Evolutionary conservation across 2,329 filamentous ascomycete species (phyloP), one percentile per base, ranked within the genome.

Genomic region (Phialocephala sp.): DNA sequence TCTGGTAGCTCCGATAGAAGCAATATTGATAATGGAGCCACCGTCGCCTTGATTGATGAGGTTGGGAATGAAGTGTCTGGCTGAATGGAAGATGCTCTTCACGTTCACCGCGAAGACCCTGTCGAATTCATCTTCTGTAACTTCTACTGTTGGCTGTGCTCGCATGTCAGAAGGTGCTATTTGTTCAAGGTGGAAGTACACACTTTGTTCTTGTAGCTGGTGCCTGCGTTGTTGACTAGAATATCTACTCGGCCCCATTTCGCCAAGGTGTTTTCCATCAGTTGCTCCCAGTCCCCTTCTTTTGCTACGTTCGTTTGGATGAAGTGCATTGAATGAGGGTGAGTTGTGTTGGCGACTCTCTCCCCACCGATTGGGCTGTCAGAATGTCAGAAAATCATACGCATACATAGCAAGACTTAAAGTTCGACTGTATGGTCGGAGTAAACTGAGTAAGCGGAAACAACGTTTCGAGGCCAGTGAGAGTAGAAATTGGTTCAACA

Each of bases 91-190:
- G 55, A 91, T 82, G 2, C 85, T 84, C 77, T 89, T 90, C 67
- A 91, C 87, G 69, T 92, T 91, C 66, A 91, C 87, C 62, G 84
- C 83, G 75, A 91, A 89, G 43, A 89, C 85, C 55, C 83, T 80
- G 70, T 91, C 87, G 66, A 89, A 91, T 57, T 91, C 89, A 4
- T 81, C 80, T 61, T 90, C 87, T 0, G 87, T 89, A 2, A 91
- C 89, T 0, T 87, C 81, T 35, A 83, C 77, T 0, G 88, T 90
- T 0, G 87, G 82, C 79, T 76, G 8, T 35, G 24, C 50, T 20
- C 45, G 20, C 60, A 9, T 60, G 59, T 35, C 35, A 45, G 39
- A 47, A 27, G 20, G 24, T 14, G 9, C 39, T 18, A 27, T 14
- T 2, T 43, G n/a, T 43, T 15, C 1, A 4, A 9, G 20, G 22